A percentile compares a stretch with the other conserved stretches of the same genome.
Conservation (phyloP, 2,329 filamentous ascomycete species). For the Myriosclerotinia curreyana region DNA sequence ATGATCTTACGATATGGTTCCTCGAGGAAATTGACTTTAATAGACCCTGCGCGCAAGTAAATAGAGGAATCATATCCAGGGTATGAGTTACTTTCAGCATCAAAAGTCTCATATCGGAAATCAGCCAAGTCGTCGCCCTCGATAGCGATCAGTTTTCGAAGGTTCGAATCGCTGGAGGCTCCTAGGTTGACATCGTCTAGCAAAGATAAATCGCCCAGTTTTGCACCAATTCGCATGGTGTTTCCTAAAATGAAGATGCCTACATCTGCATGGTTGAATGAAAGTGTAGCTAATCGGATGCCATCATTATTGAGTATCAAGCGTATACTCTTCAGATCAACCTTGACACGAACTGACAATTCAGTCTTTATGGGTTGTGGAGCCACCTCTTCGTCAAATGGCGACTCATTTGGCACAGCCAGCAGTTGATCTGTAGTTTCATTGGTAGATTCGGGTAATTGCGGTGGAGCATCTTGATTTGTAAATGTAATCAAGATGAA, state of each 20-base stretch:
- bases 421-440: constrained; percentile 36
- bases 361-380: constrained; percentile 27
- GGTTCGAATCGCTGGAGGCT: constrained; percentile 72
- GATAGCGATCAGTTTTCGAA: constrained; percentile 87
- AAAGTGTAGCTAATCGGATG: constrained; percentile 86
- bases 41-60: constrained; percentile 84
- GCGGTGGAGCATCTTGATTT: constrained; percentile 51
- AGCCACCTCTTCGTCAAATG: constrained; percentile 32
- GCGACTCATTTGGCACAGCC: constrained; percentile 13
- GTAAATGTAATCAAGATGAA: constrained; percentile 94
- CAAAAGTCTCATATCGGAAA: constrained; percentile 96
- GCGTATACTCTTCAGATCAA: constrained; percentile 88
- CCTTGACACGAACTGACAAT: constrained; percentile 77
- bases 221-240: constrained; percentile 82
- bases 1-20: constrained; percentile 98
- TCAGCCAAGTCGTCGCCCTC: constrained; percentile 94
- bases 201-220: constrained; percentile 81
- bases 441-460: constrained; percentile 35
- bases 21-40: constrained; percentile 95
- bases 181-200: constrained; percentile 93
- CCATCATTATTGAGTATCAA: constrained; percentile 97
- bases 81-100: constrained; percentile 67
- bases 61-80: constrained; percentile 94
- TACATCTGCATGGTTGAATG: constrained; percentile 87
- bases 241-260: constrained; percentile 83